Percentiles rank a stretch among this genome's conserved stretches.
Evolutionary conservation across 23 red algal genomes (phyloP).

Genomic region (Gracilaria caudata): DNA sequence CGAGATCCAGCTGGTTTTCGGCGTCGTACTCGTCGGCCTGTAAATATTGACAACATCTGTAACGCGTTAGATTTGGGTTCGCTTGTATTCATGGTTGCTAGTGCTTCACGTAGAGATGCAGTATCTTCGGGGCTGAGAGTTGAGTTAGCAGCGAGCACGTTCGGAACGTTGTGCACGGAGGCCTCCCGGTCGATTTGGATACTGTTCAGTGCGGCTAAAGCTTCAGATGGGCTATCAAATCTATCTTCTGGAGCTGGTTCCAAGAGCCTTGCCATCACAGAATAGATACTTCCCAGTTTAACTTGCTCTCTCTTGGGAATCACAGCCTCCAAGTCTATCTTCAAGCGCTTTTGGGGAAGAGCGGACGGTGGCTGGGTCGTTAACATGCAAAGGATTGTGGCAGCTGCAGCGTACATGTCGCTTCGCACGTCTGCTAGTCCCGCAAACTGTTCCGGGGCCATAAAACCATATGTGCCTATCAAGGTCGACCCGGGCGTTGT

Average conservation of each 20-base stretch:
- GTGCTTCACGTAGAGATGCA: slow-evolving; percentile 25
- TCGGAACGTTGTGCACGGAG: neutral
- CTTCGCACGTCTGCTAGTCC: slow-evolving; percentile 49
- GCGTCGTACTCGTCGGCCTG: slow-evolving; percentile 8
- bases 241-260: slow-evolving; percentile 85
- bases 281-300: slow-evolving; percentile 57
- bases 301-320: slow-evolving; percentile 32
- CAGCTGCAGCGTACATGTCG: slow-evolving; percentile 69
- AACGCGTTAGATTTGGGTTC: slow-evolving; percentile 6
- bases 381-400: slow-evolving; percentile 61
- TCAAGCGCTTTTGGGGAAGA: slow-evolving; percentile 50
- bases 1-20: slow-evolving; percentile 51
- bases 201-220: slow-evolving; percentile 48
- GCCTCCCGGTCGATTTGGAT: neutral
- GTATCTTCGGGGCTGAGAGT: slow-evolving; percentile 28
- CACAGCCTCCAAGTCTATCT: slow-evolving; percentile 51
- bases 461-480: slow-evolving; percentile 76
- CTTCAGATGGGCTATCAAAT: slow-evolving; percentile 40
- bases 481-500: slow-evolving; percentile 36
- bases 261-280: slow-evolving; percentile 67
- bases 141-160: neutral
- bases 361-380: slow-evolving; percentile 38
- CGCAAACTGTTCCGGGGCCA: slow-evolving; percentile 69
- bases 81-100: slow-evolving; percentile 15
- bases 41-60: slow-evolving; percentile 5